These are phyloP conservation scores for Zanthoxylum bungeanum DNA, from an alignment of 345 rosid genomes.

Conservation along the genomic window DNA sequence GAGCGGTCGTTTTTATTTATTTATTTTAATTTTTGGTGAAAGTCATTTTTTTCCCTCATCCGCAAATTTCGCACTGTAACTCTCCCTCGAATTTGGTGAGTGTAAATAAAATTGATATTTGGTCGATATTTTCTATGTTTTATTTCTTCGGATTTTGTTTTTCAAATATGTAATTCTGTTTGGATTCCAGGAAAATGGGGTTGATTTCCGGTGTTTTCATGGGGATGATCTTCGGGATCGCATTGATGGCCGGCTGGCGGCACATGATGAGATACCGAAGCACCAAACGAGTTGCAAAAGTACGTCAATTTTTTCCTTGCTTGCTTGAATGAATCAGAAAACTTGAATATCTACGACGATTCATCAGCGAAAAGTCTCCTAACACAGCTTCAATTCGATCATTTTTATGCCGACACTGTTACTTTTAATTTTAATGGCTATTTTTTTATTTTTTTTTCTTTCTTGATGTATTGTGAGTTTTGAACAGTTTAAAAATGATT, in stretches of 20 bases:
- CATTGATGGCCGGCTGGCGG: conserved; percentile 92
- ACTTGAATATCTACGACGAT: background rate
- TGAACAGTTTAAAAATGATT: background rate
- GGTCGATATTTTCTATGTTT: background rate
- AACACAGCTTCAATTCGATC: background rate
- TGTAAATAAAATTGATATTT: background rate
- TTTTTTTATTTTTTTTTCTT: background rate
- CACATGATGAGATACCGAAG: conserved; percentile 89
- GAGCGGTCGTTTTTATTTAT: background rate
- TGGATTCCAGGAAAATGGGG: conserved; percentile 64
- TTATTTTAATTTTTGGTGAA: background rate
- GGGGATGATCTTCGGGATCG: conserved; percentile 82
- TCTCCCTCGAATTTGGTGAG: background rate
- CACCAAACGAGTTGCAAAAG: conserved; percentile 84
- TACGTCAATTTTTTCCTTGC: conserved; percentile 13
- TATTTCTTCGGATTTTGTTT: background rate
- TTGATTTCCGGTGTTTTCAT: conserved; percentile 79
- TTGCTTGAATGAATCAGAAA: background rate
- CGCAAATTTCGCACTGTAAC: conserved; percentile 1
- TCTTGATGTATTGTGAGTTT: background rate
- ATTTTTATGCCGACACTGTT: background rate
- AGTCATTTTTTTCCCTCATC: conserved; percentile 5
- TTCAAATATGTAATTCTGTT: background rate
- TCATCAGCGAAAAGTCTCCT: background rate
- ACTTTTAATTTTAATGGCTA: background rate